Conservation (phyloP, 495 filamentous ascomycete species). For the Hyaloscypha finlandica region DNA sequence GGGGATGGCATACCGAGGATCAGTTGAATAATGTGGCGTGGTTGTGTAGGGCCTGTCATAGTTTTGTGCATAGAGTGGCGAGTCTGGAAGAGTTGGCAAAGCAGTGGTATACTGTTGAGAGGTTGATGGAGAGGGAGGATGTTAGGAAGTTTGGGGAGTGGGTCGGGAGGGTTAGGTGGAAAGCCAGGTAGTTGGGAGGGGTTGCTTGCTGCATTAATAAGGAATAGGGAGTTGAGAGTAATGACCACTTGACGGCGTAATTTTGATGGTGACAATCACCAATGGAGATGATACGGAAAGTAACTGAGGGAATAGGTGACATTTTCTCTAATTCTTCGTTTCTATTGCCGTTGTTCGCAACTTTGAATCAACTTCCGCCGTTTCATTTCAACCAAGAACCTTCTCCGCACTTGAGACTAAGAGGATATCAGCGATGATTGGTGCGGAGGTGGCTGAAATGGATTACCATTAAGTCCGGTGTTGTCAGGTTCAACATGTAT, state of each 20-base stretch:
- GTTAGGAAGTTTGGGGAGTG: slow-evolving; percentile 68
- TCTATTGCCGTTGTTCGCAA: neutral
- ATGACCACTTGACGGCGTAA: neutral
- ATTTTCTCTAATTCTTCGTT: neutral
- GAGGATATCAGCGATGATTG: slow-evolving; percentile 1
- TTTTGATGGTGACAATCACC: neutral
- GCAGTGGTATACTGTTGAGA: slow-evolving; percentile 72
- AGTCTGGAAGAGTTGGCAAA: slow-evolving; percentile 79
- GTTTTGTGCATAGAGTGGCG: slow-evolving; percentile 76
- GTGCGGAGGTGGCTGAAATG: neutral
- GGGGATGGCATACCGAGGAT: slow-evolving; percentile 79
- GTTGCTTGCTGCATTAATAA: neutral
- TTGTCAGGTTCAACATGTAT: slow-evolving; percentile 89
- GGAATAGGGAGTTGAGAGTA: neutral
- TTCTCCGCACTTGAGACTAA: slow-evolving; percentile 72
- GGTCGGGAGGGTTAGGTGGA: slow-evolving; percentile 68
- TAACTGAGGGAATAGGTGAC: neutral
- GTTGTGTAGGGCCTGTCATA: slow-evolving; percentile 87
- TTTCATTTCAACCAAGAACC: slow-evolving; percentile 56
- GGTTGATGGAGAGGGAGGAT: slow-evolving; percentile 69
- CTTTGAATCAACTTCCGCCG: neutral
- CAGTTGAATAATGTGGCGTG: slow-evolving; percentile 81
- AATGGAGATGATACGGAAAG: neutral
- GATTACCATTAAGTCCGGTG: slow-evolving; percentile 76
- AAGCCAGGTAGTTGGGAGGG: slow-evolving; percentile 44